Conservation (phyloP, 495 filamentous ascomycete species). For the Penicillium canescens region DNA sequence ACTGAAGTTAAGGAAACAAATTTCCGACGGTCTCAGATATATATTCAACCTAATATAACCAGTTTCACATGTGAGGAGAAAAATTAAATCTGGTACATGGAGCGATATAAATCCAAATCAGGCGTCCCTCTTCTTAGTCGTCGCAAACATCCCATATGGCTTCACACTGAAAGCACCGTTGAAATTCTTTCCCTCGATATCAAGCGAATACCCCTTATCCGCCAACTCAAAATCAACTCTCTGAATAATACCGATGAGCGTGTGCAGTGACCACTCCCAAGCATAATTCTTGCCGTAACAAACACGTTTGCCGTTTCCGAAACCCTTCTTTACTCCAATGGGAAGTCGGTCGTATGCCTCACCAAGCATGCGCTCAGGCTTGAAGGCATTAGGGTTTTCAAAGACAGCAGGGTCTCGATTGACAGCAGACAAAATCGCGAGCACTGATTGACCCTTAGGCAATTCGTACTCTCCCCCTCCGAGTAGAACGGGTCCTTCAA, state of each 20-base stretch:
- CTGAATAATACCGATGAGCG: constrained; percentile 40
- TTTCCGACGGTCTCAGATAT: no score
- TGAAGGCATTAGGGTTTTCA: constrained; percentile 62
- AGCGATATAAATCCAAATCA: no score
- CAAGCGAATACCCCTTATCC: constrained; percentile 37
- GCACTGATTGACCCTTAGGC: constrained; percentile 57
- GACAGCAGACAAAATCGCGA: constrained; percentile 61
- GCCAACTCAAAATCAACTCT: constrained; percentile 46
- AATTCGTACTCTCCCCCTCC: constrained; percentile 69
- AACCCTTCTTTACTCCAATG: constrained; percentile 62
- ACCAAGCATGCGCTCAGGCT: constrained; percentile 70
- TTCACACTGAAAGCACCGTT: constrained; percentile 42
- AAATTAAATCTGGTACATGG: no score
- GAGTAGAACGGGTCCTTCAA: constrained; percentile 50
- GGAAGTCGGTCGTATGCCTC: constrained; percentile 62
- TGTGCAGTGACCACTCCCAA: constrained; percentile 55
- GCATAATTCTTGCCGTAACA: constrained; percentile 69
- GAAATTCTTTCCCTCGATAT: constrained; percentile 25
- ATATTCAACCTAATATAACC: no score
- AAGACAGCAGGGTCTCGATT: constrained; percentile 72
- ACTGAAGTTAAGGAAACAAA: no score
- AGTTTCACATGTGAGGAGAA: no score
- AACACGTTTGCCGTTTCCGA: constrained; percentile 69
- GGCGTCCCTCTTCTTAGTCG: background rate
- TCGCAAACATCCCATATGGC: constrained; percentile 15